Base-by-base conservation (phyloP, 192 early-diverging fungal genomes). In the Coemansia sp. region DNA sequence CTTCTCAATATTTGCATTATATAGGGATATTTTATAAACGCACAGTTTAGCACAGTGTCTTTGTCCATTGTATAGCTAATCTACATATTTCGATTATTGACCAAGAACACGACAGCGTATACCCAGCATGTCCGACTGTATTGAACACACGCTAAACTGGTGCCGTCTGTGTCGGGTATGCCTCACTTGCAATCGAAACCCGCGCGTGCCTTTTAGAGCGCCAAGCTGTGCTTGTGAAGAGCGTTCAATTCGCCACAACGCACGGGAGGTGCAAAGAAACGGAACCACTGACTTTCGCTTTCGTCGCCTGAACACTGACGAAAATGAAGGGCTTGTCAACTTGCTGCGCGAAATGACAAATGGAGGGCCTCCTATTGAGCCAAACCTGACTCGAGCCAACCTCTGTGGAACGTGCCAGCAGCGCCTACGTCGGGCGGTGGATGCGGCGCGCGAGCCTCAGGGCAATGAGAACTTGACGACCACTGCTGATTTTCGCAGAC, bases 361-460 rank as follows among this genome's bases (percentile, higher is more conserved):
- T 4, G 19, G 15, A 3, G 51, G 40, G 3, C 51, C 46, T 1
- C 62, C 64, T 4, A 74, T 80, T 10, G 78, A 74, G 62, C 54
- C 54, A 12, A 68, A 36, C 11, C 59, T 80, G 20, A 21, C 23
- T n/a, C 50, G 65, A 4, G 78, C 78, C n/a, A 80, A 80, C n/a
- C 31, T 80, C 12, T 80, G 78, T 17, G 78, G 78, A 14, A 74
- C 78, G 0, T 80, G 78, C 49, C 78, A 80, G 44, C 78, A 80
- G 42, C 78, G 78, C 14, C 28, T 71, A 36, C 72, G 72, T 12
- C 71, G 71, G 31, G 77, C 72, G 8, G 60, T 71, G 0, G 68
- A 80, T 2, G 68, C 61, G 14, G 34, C 36, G 0, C 68, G 54
- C 2, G 58, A 71, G 8, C 71, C 65, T 4, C 17, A 49, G n/a